Conservation (phyloP, 768 basidiomycete genomes). For the Termitomyces sp. region DNA sequence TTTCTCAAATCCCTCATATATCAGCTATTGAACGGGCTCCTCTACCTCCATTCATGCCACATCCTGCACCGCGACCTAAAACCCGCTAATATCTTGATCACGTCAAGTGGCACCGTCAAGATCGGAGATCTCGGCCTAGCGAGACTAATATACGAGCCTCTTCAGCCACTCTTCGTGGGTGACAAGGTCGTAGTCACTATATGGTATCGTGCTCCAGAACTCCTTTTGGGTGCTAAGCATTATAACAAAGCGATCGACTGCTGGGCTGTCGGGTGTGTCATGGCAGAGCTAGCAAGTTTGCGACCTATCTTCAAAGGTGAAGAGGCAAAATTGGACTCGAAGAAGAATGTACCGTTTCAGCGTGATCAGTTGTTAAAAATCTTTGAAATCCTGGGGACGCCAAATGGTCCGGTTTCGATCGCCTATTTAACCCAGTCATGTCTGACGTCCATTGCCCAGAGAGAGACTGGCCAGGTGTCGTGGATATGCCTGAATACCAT, state of each 20-base stretch:
- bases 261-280: constrained; percentile 98
- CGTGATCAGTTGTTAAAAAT: constrained; percentile 92
- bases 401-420: constrained; percentile 54
- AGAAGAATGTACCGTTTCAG: constrained; percentile 98
- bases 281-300: constrained; percentile 90
- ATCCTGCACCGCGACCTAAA: constrained; percentile 97
- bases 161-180: constrained; percentile 86
- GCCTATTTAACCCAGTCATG: background rate
- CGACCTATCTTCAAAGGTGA: constrained; percentile 99
- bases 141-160: constrained; percentile 82
- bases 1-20: constrained; percentile 92
- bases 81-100: constrained; percentile 98
- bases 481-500: constrained; percentile 83
- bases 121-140: constrained; percentile 98
- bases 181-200: constrained; percentile 99
- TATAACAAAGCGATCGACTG: constrained; percentile 96
- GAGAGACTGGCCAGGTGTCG: constrained; percentile 81
- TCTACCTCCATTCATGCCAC: constrained; percentile 92
- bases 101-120: constrained; percentile 82
- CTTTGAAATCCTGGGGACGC: constrained; percentile 90
- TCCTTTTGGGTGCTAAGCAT: constrained; percentile 93
- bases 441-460: constrained; percentile 36
- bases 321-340: constrained; percentile 94
- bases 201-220: constrained; percentile 98
- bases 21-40: constrained; percentile 89